Percentiles rank a stretch among this genome's conserved stretches.
Conservation (phyloP, 164 flowering plant genomes). For the Warburgia ugandensis region DNA sequence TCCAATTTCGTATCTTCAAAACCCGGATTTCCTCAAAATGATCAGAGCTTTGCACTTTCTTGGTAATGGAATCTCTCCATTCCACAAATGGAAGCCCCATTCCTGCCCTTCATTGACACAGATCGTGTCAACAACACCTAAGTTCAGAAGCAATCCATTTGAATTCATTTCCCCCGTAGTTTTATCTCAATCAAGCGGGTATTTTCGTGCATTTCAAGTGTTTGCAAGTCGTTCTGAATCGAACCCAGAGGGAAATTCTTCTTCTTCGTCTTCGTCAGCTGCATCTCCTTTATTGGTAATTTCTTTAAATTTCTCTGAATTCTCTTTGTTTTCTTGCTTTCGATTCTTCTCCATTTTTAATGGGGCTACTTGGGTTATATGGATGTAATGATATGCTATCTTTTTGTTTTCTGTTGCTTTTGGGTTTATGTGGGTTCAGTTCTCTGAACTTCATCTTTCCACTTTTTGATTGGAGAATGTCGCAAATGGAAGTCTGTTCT, state of each 20-base stretch:
- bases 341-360: neutral
- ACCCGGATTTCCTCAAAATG: no score
- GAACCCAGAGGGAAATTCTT: constrained; percentile 22
- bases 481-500: no score
- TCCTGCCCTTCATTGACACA: neutral
- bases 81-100: constrained; percentile 10
- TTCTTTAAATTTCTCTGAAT: neutral
- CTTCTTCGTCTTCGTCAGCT: constrained; percentile 21
- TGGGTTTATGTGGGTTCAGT: neutral
- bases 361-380: neutral
- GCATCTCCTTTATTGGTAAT: neutral
- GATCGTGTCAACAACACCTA: neutral
- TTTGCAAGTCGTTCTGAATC: constrained; percentile 31
- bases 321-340: neutral
- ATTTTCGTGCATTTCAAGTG: constrained; percentile 24
- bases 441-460: neutral
- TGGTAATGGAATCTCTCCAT: constrained; percentile 5
- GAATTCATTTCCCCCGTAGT: neutral
- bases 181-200: neutral
- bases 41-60: constrained; percentile 4
- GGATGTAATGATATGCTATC: neutral
- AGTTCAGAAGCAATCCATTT: neutral
- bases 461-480: neutral
- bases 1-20: no score
- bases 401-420: neutral